Base-by-base conservation (phyloP, 1,284 basidiomycete genomes). In the Marasmius sp. region DNA sequence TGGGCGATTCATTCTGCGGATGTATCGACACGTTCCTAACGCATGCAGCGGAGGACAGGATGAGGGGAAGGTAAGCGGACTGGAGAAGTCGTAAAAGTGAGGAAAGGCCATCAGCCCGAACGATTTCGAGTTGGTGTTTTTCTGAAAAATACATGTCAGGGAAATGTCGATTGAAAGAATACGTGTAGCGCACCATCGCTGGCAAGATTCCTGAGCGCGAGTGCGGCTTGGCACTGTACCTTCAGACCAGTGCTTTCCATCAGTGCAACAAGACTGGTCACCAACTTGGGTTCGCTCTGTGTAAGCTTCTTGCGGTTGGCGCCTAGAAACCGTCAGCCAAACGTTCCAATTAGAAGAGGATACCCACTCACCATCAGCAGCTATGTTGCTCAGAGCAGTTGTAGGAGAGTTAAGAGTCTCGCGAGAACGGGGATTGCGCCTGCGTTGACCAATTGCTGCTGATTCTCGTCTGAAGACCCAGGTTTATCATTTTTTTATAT, bases 351-450 rank as follows among this genome's bases (percentile, higher is more conserved):
- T n/a, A n/a, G n/a, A n/a, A n/a, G n/a, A n/a, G n/a, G n/a, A n/a
- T n/a, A n/a, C n/a, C n/a, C n/a, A n/a, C n/a, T 81, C 79, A 90
- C 93, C 92, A 78, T 98, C 95, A 6, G 98, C 95, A 45, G 97
- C 97, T 69, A 99, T 99, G 76, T 99, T 99, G 74, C 94, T 96
- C 65, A 99, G 79, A 0, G 97, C 97, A 27, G 97, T 99, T 6
- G 97, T 99, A 78, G 97, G 99, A 75, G 99, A 99, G 74, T 99
- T 97, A 74, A 99, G 97, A 22, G 97, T 99, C 74, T 99, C 97
- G 48, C 93, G 88, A n/a, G 94, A 97, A n/a, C n/a, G n/a, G n/a
- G n/a, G n/a, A n/a, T n/a, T n/a, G n/a, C n/a, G n/a, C n/a, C n/a
- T n/a, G n/a, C 97, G 69, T 96, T 97, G 69, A 99, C 97, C 51